These are phyloP conservation scores for Chlamydomonas sphaeroides DNA, from an alignment of 139 green algal species.

Conservation along the genomic window DNA sequence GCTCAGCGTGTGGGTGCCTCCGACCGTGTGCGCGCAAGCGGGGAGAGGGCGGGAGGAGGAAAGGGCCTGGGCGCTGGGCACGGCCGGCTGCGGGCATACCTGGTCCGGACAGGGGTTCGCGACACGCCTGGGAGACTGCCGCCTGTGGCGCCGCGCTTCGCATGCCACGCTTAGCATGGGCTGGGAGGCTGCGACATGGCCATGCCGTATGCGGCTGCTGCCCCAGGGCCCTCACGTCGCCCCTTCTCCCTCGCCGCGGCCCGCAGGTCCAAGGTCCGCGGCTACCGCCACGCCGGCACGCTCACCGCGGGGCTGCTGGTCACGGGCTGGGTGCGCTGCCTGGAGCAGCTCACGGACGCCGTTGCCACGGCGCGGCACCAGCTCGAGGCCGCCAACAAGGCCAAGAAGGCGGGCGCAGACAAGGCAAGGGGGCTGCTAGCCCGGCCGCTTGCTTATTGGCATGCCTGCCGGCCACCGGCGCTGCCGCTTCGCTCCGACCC, in stretches of 20 bases:
- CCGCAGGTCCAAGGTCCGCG: constrained; percentile 67
- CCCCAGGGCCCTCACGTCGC: not conserved
- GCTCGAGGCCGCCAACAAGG: constrained; percentile 66
- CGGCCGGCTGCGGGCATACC: not conserved
- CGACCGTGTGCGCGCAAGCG: too few species aligned
- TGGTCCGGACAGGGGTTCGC: too few species aligned
- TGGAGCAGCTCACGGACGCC: constrained; percentile 56
- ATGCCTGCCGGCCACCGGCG: too few species aligned
- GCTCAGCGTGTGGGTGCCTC: constrained; percentile 66
- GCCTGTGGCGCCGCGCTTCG: too few species aligned
- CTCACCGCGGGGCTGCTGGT: constrained; percentile 77
- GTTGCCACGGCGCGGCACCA: constrained; percentile 72
- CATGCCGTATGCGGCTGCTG: too few species aligned
- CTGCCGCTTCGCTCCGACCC: too few species aligned
- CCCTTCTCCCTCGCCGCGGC: not conserved
- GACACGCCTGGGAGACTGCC: too few species aligned
- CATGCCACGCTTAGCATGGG: too few species aligned
- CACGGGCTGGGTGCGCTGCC: constrained; percentile 66
- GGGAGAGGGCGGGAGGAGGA: too few species aligned
- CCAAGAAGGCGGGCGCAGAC: constrained; percentile 33
- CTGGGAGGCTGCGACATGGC: too few species aligned
- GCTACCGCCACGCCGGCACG: constrained; percentile 71
- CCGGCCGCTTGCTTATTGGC: not conserved
- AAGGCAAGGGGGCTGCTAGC: too few species aligned
- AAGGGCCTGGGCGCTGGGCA: too few species aligned